A percentile compares a stretch with the other conserved stretches of the same genome.
Conservation (phyloP, 108 stramenopile species). For the Conticribra weissflogii region DNA sequence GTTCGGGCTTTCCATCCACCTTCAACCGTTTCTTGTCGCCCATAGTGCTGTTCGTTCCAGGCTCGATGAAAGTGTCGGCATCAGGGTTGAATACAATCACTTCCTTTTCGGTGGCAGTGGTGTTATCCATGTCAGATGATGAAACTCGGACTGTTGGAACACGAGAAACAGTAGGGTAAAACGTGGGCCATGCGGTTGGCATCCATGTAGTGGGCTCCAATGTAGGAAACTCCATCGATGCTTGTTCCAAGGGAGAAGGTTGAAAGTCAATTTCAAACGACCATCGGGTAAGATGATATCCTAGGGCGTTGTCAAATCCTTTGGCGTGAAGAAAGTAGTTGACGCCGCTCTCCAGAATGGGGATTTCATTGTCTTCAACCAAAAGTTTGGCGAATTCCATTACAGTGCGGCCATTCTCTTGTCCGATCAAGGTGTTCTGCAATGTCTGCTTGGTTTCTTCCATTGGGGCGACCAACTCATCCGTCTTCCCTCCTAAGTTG, state of each 20-base stretch:
- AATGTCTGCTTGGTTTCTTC: constrained; percentile 56
- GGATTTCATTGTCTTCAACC: constrained; percentile 52
- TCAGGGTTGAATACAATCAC: constrained; percentile 1
- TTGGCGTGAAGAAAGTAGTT: constrained; percentile 35
- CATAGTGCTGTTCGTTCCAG: not conserved
- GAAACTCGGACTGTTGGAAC: not conserved
- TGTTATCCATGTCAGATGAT: not conserved
- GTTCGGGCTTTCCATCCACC: constrained; percentile 22
- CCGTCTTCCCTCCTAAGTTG: constrained; percentile 23
- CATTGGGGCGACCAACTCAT: constrained; percentile 42
- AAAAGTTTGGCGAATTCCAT: constrained; percentile 70
- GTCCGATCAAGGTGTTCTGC: constrained; percentile 44
- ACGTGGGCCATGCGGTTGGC: not conserved
- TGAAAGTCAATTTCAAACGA: not conserved
- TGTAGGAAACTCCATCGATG: not conserved
- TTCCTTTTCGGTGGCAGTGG: not conserved
- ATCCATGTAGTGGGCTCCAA: not conserved
- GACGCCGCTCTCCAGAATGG: constrained; percentile 36
- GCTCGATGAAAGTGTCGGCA: constrained; percentile 32
- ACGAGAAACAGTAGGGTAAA: not conserved
- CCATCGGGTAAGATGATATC: constrained; percentile 12
- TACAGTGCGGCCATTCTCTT: constrained; percentile 39
- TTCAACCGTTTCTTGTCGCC: constrained; percentile 6
- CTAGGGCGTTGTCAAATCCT: constrained; percentile 6
- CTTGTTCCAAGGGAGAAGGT: not conserved